Evolutionary conservation across 768 basidiomycete genomes (phyloP).

Genomic region (Pleurotus tuber-regium): DNA sequence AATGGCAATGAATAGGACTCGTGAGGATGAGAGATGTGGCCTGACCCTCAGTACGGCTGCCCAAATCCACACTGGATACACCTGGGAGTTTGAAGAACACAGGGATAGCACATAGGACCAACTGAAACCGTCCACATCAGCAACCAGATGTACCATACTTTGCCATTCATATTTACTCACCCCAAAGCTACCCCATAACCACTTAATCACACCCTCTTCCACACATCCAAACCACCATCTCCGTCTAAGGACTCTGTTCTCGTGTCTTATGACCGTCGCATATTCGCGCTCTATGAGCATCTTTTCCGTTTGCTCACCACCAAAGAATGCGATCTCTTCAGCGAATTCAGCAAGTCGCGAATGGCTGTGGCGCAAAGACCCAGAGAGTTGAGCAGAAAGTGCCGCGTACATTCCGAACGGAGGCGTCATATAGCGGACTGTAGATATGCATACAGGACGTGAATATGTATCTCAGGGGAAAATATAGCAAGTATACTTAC

Average conservation of each 20-base stretch:
- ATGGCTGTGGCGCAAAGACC: conserved; percentile 88
- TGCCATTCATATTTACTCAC: too few relatives aligned
- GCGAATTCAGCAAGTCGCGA: conserved; percentile 87
- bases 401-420: conserved; percentile 92
- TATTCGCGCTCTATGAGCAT: conserved; percentile 88
- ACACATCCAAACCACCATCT: conserved; percentile 89
- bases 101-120: conserved; percentile 89
- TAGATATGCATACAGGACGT: too few relatives aligned
- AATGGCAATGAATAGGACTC: background rate
- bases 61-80: conserved; percentile 63
- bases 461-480: too few relatives aligned
- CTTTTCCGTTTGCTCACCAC: conserved; percentile 88
- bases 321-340: conserved; percentile 87
- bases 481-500: conserved; percentile 43
- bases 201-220: conserved; percentile 96
- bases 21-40: background rate
- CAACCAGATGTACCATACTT: conserved; percentile 27
- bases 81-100: conserved; percentile 90
- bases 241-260: conserved; percentile 74
- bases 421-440: conserved; percentile 87
- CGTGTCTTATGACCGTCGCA: conserved; percentile 79
- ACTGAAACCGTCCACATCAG: conserved; percentile 32
- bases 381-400: conserved; percentile 82
- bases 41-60: conserved; percentile 84
- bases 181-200: conserved; percentile 94